phyloP scores from a whole-genome alignment of 2,329 filamentous ascomycete species.

The Penicillium polonicum region DNA sequence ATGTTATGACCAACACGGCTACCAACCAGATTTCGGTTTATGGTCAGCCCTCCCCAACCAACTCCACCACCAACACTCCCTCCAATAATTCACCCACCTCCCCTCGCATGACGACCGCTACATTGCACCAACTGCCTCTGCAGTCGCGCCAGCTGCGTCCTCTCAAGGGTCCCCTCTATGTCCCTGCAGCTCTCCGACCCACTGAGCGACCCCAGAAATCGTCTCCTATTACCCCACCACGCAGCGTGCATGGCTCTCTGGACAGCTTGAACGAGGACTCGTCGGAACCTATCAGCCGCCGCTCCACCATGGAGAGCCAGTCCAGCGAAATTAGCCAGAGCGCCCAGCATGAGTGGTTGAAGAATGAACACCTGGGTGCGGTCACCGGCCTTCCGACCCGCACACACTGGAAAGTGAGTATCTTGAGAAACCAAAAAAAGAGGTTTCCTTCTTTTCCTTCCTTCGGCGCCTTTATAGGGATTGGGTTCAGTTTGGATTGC shows the following conservation, averaged over 20 bases:
- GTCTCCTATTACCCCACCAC: conserved; percentile 50
- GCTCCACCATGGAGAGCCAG: conserved; percentile 43
- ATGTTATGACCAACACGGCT: conserved; percentile 41
- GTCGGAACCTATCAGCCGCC: conserved; percentile 37
- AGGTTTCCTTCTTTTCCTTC: background rate
- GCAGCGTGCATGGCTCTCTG: conserved; percentile 56
- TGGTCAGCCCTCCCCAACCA: conserved; percentile 49
- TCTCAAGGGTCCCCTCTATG: conserved; percentile 60
- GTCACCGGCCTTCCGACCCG: conserved; percentile 60
- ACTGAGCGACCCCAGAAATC: conserved; percentile 54
- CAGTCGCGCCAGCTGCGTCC: conserved; percentile 59
- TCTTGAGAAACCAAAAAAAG: background rate
- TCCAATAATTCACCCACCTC: conserved; percentile 56
- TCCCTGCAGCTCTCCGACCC: conserved; percentile 61
- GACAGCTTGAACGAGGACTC: conserved; percentile 46
- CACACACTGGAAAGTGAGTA: conserved; percentile 65
- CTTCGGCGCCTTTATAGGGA: conserved; percentile 21
- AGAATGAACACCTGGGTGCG: conserved; percentile 53
- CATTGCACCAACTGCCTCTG: conserved; percentile 38
- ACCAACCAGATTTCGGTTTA: conserved; percentile 2
- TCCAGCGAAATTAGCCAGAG: conserved; percentile 47
- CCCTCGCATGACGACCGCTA: conserved; percentile 45
- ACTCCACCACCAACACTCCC: conserved; percentile 51
- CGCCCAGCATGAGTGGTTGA: conserved; percentile 54
- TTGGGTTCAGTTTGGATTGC: conserved; percentile 15